Percentiles rank a stretch among this genome's conserved stretches.
Evolutionary conservation across 805 yeast species (phyloP).

Genomic region (Teunomyces tritomae): DNA sequence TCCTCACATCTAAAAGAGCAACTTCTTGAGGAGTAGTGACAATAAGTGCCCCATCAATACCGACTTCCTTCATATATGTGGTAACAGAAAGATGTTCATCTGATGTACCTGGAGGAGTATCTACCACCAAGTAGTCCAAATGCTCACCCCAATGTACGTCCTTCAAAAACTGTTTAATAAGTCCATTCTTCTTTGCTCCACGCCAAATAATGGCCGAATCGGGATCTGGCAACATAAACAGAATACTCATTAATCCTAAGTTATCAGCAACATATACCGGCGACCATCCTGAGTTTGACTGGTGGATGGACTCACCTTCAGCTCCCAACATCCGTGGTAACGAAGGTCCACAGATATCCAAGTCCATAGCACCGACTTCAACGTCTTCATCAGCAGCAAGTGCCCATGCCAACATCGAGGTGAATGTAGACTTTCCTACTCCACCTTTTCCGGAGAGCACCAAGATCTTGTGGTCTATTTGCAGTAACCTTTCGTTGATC

Average conservation of each 20-base stretch:
- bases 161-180: conserved; percentile 88
- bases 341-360: conserved; percentile 98
- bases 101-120: conserved; percentile 98
- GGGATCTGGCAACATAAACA: conserved; percentile 88
- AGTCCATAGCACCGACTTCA: conserved; percentile 95
- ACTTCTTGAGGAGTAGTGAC: conserved; percentile 99
- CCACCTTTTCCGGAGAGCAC: conserved; percentile 89
- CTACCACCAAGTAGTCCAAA: conserved; percentile 82
- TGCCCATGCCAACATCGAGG: conserved; percentile 97
- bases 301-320: conserved; percentile 79
- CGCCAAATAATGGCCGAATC: conserved; percentile 97
- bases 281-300: conserved; percentile 91
- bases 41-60: conserved; percentile 91
- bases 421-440: conserved; percentile 95
- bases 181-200: conserved; percentile 91
- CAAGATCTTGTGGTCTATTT: conserved; percentile 72
- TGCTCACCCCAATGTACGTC: conserved; percentile 92
- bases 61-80: conserved; percentile 81
- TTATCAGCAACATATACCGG: conserved; percentile 96
- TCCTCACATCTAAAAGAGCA: conserved; percentile 89
- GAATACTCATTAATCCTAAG: conserved; percentile 92
- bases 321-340: conserved; percentile 94
- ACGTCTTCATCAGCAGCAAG: conserved; percentile 72
- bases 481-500: conserved; percentile 64
- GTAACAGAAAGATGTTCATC: conserved; percentile 95